Base-by-base conservation (phyloP, 2,329 filamentous ascomycete genomes). In the Neonectria magnoliae region DNA sequence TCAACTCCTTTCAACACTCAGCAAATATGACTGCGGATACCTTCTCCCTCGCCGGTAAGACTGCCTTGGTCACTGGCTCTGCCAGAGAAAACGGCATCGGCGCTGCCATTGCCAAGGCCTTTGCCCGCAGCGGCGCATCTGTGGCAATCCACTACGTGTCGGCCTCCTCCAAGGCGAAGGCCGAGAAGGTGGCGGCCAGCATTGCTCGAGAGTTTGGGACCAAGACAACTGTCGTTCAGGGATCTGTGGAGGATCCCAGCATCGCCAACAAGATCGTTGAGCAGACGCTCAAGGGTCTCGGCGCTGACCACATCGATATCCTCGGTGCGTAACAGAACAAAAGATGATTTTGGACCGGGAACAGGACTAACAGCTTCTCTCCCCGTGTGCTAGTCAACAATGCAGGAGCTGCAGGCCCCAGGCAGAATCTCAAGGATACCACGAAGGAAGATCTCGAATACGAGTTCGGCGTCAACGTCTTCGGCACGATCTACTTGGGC, bases 51-150 rank as follows among this genome's bases (percentile, higher is more conserved):
- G 68, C 69, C 20, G 78, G 78, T 59, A 82, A 82, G 66, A 68
- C 74, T 1, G 81, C 80, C 68, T 77, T 82, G 45, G 69, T 82
- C 50, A 82, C 81, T 1, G 81, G 81, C 20, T 82, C 80, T 18
- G 78, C 79, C 44, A 73, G 75, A 27, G 77, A 80, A 36, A 80
- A 77, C 55, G 78, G 78, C 14, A 80, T 82, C 33, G 80, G 80
- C 16, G 80, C 80, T 2, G 79, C 70, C 42, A 81, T 80, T 38
- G 80, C 78, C 22, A 60, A 1, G 42, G 47, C 44, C 22, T 70
- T 82, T 1, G 79, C 78, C 16, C 73, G 76, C 10, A 78, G 79
- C 65, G 80, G 79, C 22, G 80, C 79, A 14, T 31, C 47, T 54
- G 79, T 82, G 1, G 72, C 73, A 2, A 71, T 82, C 65, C 75